Conservation (phyloP, 768 basidiomycete genomes). For the Suillus occidentalis region DNA sequence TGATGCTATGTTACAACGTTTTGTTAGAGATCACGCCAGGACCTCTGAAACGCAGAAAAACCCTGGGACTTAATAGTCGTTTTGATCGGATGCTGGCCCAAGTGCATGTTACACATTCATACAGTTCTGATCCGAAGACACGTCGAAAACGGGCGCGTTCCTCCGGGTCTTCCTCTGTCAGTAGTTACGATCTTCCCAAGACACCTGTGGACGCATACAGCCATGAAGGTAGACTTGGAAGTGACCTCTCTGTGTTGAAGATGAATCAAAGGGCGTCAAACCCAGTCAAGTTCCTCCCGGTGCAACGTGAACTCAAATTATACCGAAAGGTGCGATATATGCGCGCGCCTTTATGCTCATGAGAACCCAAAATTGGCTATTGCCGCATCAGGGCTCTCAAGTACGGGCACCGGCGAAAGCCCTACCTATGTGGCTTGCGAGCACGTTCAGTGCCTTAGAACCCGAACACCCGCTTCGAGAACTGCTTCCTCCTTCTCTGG, state of each 20-base stretch:
- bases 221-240: slow-evolving; percentile 35
- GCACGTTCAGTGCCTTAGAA: slow-evolving; percentile 49
- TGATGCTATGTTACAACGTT: not conserved
- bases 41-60: slow-evolving; percentile 48
- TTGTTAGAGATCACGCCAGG: slow-evolving; percentile 9
- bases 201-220: slow-evolving; percentile 44
- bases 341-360: slow-evolving; percentile 16
- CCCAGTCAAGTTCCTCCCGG: not conserved
- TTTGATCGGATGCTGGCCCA: slow-evolving; percentile 70
- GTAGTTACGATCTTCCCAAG: slow-evolving; percentile 40
- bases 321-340: slow-evolving; percentile 30
- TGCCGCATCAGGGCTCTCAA: slow-evolving; percentile 14
- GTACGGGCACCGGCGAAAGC: slow-evolving; percentile 22
- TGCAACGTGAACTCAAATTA: not conserved
- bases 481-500: slow-evolving; percentile 26
- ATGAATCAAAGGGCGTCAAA: slow-evolving; percentile 24
- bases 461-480: slow-evolving; percentile 34
- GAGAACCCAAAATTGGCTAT: slow-evolving; percentile 14
- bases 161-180: slow-evolving; percentile 45
- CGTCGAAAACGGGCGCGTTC: slow-evolving; percentile 37
- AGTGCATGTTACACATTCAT: slow-evolving; percentile 43
- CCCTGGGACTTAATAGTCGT: slow-evolving; percentile 52
- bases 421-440: slow-evolving; percentile 57
- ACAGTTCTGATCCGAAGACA: slow-evolving; percentile 18
- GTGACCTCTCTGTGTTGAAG: slow-evolving; percentile 45